phyloP scores from a whole-genome alignment of 1,139 yeast genomes.

The Saccharomyces hybrid region DNA sequence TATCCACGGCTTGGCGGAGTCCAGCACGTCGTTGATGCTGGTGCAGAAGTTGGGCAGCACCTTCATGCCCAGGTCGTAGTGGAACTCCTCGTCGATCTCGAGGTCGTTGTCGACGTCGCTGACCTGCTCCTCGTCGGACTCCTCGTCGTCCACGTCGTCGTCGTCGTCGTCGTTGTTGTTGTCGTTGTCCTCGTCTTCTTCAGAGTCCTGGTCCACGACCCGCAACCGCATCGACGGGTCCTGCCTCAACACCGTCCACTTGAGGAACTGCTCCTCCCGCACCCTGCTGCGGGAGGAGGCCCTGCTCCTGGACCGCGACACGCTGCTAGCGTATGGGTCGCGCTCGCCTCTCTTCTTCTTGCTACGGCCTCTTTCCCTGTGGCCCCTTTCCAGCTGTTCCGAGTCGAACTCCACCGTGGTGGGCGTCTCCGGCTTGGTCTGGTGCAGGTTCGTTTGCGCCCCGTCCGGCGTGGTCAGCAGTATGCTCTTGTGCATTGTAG shows the following conservation, averaged over 20 bases:
- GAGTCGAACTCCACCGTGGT: constrained; percentile 22
- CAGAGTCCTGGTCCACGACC: constrained; percentile 39
- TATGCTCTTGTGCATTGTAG: no score
- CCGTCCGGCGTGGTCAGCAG: no score
- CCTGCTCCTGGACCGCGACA: constrained; percentile 11
- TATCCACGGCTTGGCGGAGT: constrained; percentile 25
- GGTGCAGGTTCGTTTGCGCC: no score
- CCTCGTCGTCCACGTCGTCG: constrained; percentile 32
- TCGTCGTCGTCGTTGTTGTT: constrained; percentile 3
- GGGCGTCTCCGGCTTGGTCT: not conserved
- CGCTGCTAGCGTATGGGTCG: not conserved
- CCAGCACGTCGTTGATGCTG: constrained; percentile 25
- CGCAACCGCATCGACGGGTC: constrained; percentile 5
- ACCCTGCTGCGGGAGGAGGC: constrained; percentile 11
- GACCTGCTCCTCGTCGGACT: constrained; percentile 33
- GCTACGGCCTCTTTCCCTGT: constrained; percentile 26
- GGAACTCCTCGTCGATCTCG: constrained; percentile 31
- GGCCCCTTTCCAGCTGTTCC: constrained; percentile 25
- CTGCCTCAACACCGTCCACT: constrained; percentile 21
- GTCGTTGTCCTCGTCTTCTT: constrained; percentile 5
- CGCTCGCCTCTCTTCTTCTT: constrained; percentile 20
- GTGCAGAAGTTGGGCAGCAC: constrained; percentile 29
- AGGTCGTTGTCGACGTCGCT: constrained; percentile 34
- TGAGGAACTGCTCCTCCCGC: constrained; percentile 26
- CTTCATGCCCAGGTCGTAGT: constrained; percentile 28